Base-by-base conservation (phyloP, 2,329 filamentous ascomycete genomes). In the Cladophialophora carrionii region DNA sequence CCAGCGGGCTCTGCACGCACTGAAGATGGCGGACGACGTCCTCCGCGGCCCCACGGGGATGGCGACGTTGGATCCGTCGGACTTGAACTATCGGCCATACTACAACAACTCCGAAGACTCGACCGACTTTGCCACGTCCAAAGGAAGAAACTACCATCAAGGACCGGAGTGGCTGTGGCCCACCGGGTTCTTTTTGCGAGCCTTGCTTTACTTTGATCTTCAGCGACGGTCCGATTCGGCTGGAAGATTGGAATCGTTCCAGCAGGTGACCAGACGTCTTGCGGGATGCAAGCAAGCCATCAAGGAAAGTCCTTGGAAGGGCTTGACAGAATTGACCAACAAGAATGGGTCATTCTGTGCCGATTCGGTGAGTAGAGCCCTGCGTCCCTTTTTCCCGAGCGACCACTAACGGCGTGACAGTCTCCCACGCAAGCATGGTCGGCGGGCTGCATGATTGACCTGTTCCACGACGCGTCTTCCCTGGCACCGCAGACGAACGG, bases 91-190 rank as follows among this genome's bases (percentile, higher is more conserved):
- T 79, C 87, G 91, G 2, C 93, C 93, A 0, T 91, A 95, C 81
- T 99, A 99, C 80, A 88, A 89, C 82, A 99, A 99, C 80, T 90
- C 89, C 71, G 94, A 98, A 74, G 95, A 99, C 78, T 94, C 89
- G 65, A 87, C 86, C 12, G 91, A 98, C 77, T 98, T 97, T 74
- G 86, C 91, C 10, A 98, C 94, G 0, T 88, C 90, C 72, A 98
- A 98, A 78, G 95, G 95, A 57, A 85, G 95, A 63, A 99, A 98
- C 78, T 99, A 99, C 79, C 95, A 99, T 77, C 94, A 98, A 77
- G 95, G 95, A 4, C 96, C 95, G 0, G 95, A 99, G 77, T 99
- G 95, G 95, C 81, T 97, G 26, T 99, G 95, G 95, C 96, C 94
- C 0, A 94, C 92, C 0, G 95, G 95, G 4, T 99, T 92, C 82